Base-by-base conservation (phyloP, 768 basidiomycete genomes). In the Guyanaporus albipodus region DNA sequence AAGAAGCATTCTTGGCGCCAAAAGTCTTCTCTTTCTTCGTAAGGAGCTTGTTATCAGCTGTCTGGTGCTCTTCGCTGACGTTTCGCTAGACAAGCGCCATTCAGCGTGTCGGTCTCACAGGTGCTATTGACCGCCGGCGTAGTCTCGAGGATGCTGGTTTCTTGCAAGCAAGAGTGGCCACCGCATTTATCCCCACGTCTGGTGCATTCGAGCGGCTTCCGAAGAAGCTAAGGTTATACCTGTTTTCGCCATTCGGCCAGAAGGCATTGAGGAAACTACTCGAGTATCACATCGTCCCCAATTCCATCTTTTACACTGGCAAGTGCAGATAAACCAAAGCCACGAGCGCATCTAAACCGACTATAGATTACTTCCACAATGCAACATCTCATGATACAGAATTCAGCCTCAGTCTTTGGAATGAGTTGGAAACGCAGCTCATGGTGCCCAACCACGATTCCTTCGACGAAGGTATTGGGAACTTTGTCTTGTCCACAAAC, bases 21-120 rank as follows among this genome's bases (percentile, higher is more conserved):
- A 40, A 49, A 4, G 40, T 19, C n/a, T 54, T 53, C 40, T 49
- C 52, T 38, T 42, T 38, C 52, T 53, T 48, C 17, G 52, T 53
- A 21, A 22, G 52, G 15, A 38, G 8, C 15, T 4, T 19, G 11
- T 54, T 15, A 23, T 23, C 29, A 10, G 2, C 4, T 8, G 10
- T 29, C 24, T 37, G 14, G 22, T 10, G 10, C 15, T 18, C 10
- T 14, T 15, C 31, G 17, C 40, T 37, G 33, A 54, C 3, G 1
- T 48, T 39, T 19, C n/a, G 26, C 18, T 17, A 53, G 52, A 53
- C 52, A 17, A 48, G 44, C n/a, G 45, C 52, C 15, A 34, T 54
- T 11, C 52, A 53, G 35, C 52, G 45, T n/a, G 52, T 42, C 7
- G 44, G 39, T 22, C 52, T 53, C n/a, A 36, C 27, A 14, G 36